These are phyloP conservation scores for Microascus cirrosus DNA, from an alignment of 2,329 filamentous ascomycete genomes.

Conservation along the genomic window DNA sequence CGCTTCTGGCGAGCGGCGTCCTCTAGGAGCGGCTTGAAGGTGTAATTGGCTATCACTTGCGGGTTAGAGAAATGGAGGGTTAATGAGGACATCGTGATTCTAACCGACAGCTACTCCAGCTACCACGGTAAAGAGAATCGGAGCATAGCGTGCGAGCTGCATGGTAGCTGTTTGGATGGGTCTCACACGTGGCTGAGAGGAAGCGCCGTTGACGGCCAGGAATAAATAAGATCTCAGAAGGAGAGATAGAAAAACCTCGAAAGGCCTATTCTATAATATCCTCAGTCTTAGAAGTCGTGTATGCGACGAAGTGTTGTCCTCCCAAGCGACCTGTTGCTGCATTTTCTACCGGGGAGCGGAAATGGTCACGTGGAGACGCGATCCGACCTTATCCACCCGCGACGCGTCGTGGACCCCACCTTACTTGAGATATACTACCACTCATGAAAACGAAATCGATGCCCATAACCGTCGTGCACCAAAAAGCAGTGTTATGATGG, in stretches of 20 bases:
- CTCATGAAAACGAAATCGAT: neutral
- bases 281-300: neutral
- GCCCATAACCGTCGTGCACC: neutral
- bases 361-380: neutral
- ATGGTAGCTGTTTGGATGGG: neutral
- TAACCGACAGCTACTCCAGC: conserved; percentile 3
- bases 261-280: neutral
- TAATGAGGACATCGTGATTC: neutral
- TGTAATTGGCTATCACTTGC: conserved; percentile 3
- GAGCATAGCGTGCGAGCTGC: conserved; percentile 1
- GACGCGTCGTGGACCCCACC: conserved; percentile 9
- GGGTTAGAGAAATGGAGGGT: neutral
- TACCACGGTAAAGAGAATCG: conserved; percentile 1
- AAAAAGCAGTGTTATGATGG: conserved; percentile 6
- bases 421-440: neutral
- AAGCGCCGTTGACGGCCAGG: neutral
- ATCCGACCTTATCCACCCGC: conserved; percentile 7
- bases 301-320: neutral
- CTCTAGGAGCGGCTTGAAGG: conserved; percentile 3
- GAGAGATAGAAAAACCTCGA: neutral
- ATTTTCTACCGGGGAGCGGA: neutral
- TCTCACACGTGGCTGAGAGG: neutral
- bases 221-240: neutral
- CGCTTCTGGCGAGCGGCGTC: conserved; percentile 1
- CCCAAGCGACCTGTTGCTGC: neutral